Conservation (phyloP, 2,329 filamentous ascomycete genomes). For the Aschersonia sp. region DNA sequence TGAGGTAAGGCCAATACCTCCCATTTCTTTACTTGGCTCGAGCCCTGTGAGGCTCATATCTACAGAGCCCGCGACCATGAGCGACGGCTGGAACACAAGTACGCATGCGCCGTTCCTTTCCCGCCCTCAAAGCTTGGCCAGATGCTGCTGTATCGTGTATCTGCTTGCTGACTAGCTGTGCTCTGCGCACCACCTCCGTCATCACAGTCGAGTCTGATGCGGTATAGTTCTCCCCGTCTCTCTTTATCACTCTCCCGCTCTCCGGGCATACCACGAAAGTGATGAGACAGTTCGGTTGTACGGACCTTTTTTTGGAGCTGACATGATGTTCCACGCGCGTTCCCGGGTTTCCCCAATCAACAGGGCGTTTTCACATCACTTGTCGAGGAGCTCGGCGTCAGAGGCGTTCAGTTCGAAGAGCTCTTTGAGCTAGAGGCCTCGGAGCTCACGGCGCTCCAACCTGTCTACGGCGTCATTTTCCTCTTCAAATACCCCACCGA, state of each 20-base stretch:
- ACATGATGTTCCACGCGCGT: background rate
- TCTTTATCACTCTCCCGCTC: background rate
- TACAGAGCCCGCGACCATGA: slow-evolving; percentile 31
- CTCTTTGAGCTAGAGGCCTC: slow-evolving; percentile 76
- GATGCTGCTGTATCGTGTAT: background rate
- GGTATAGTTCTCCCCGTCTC: slow-evolving; percentile 34
- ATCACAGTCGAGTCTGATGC: slow-evolving; percentile 78
- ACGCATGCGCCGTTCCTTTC: slow-evolving; percentile 13
- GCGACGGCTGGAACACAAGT: slow-evolving; percentile 91
- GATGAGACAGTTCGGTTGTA: no score
- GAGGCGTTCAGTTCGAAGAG: slow-evolving; percentile 93
- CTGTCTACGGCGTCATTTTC: slow-evolving; percentile 92
- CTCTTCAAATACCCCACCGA: slow-evolving; percentile 92
- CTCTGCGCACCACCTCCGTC: background rate
- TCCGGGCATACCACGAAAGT: no score
- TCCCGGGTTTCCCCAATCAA: no score
- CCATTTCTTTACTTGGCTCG: no score
- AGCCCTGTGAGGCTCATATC: background rate
- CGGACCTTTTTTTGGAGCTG: no score
- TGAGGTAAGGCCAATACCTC: no score
- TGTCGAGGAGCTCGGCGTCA: slow-evolving; percentile 79
- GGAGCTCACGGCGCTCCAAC: slow-evolving; percentile 53
- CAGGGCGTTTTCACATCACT: slow-evolving; percentile 94
- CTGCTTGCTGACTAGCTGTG: background rate
- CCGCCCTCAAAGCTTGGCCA: background rate